Conservation (phyloP, 1,284 basidiomycete genomes). For the Malassezia yamatoensis region DNA sequence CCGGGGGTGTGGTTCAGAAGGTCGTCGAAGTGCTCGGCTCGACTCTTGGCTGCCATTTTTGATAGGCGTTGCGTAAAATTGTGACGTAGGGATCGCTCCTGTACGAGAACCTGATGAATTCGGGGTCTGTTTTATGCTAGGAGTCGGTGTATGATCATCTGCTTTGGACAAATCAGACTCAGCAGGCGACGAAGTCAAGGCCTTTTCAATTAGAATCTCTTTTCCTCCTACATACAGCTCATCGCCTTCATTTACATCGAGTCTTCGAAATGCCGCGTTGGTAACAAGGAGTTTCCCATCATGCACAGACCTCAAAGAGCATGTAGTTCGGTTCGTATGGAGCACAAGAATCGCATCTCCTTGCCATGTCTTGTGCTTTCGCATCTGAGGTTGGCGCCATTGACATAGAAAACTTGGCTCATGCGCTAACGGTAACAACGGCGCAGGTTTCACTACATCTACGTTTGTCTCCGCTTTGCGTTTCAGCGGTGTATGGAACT, state of each 20-base stretch:
- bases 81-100: constrained; percentile 11
- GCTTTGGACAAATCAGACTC: neutral
- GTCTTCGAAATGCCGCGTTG: constrained; percentile 9
- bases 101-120: neutral
- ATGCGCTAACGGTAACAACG: constrained; percentile 3
- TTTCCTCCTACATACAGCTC: constrained; percentile 19
- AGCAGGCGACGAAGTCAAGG: neutral
- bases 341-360: constrained; percentile 49
- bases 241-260: constrained; percentile 8
- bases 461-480: constrained; percentile 1
- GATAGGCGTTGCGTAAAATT: constrained; percentile 8
- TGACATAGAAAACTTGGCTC: constrained; percentile 39
- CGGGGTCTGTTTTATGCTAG: neutral
- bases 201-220: constrained; percentile 14
- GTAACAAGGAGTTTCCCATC: constrained; percentile 25
- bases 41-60: neutral
- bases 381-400: constrained; percentile 60
- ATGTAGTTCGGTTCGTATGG: constrained; percentile 22
- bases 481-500: constrained; percentile 15
- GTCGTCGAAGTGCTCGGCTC: neutral
- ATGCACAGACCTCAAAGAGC: constrained; percentile 29
- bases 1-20: constrained; percentile 11
- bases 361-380: constrained; percentile 83
- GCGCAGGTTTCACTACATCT: neutral
- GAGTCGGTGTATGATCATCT: neutral